Base-by-base conservation (phyloP, 352 stramenopile species). In the Phytophthora europaea region DNA sequence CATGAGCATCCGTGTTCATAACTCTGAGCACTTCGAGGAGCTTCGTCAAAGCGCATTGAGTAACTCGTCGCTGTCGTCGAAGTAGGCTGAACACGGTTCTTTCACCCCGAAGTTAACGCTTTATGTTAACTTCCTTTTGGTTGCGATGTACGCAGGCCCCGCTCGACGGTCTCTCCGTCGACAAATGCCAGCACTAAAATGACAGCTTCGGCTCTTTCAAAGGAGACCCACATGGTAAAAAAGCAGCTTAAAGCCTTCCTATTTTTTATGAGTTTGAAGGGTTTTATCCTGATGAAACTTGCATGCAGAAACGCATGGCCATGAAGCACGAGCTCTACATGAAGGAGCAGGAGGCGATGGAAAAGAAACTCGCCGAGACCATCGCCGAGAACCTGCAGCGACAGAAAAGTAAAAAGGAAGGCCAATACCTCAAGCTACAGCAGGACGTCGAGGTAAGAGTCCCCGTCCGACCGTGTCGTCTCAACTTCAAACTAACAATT, bases 1-100 rank as follows among this genome's bases (percentile, higher is more conserved):
- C 20, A 94, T 92, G 87, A 91, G 84, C 60, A 88, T 94, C 56
- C 87, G 84, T 13, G 85, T 94, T 60, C 86, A 94, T 76, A 93
- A 94, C 65, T 81, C 80, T 15, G 85, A 93, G 52, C 78, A 89
- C 38, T 92, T 94, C 57, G 85, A 92, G 45, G 82, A 90, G 62
- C 81, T 94, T 10, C 85, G 84, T 4, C 85, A 93, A 63, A 80
- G 73, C 26, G 84, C 83, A 6, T 48, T 91, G 36, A 80, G 66
- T 23, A 80, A 61, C 70, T 75, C 72, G 13, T 76, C 72, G 15
- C 67, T 73, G 22, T 58, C 61, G 20, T 75, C 72, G 13, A 73
- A 72, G 28, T 87, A 69, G 13, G 71, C 70, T 28, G 33, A 71
- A 20, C 69, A 68, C 50, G 12, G 15, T 43, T 67, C 50, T 53